Evolutionary conservation across 305 asterid species (phyloP).

Genomic region (Fraxinus angustifolia): DNA sequence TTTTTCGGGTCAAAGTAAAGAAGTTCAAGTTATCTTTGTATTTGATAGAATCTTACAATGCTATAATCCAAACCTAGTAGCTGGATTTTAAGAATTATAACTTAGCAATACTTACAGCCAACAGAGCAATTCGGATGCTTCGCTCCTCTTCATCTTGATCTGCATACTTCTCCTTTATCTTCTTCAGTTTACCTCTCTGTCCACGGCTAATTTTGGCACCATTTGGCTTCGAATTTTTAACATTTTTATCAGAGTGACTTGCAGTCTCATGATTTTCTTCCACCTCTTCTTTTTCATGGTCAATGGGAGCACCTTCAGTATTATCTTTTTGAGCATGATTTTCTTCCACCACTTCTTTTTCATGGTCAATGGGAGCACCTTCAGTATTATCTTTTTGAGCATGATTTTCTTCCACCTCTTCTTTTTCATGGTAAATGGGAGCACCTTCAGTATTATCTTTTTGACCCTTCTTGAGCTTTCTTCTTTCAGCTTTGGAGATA

Average conservation of each 20-base stretch:
- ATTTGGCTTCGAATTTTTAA: conserved; percentile 38
- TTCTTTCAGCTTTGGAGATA: conserved; percentile 86
- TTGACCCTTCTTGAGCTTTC: conserved; percentile 82
- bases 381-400: conserved; percentile 41
- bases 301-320: conserved; percentile 28
- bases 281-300: conserved; percentile 32
- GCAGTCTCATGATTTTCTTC: conserved; percentile 33
- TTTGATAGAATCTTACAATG: not conserved
- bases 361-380: conserved; percentile 32
- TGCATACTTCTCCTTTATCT: conserved; percentile 94
- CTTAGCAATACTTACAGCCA: conserved; percentile 59
- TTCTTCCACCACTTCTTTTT: conserved; percentile 35
- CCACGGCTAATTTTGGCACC: conserved; percentile 82
- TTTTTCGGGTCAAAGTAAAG: not conserved
- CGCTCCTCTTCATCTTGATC: conserved; percentile 98
- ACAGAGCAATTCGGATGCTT: conserved; percentile 70
- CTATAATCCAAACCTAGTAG: not conserved
- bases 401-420: conserved; percentile 4
- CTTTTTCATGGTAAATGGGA: conserved; percentile 36
- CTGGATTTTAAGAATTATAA: not conserved
- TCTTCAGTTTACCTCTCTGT: conserved; percentile 82
- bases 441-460: conserved; percentile 40
- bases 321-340: conserved; percentile 42
- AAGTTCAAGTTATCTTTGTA: not conserved
- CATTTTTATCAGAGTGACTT: conserved; percentile 34